These are phyloP conservation scores for Wickerhamomyces bisporus DNA, from an alignment of 805 yeast species.

Conservation along the genomic window DNA sequence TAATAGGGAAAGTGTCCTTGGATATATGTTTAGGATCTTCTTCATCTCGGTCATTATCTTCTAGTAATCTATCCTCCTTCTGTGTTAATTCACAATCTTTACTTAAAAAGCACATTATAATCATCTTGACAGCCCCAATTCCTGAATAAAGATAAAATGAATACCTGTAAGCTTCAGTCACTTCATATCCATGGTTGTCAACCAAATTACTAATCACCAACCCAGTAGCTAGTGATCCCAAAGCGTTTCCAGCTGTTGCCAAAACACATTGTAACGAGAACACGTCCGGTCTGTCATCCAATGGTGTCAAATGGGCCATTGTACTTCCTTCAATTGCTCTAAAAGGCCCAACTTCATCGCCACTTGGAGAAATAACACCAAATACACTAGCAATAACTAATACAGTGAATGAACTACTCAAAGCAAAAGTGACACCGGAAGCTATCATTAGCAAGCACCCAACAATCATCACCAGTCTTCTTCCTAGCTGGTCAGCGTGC, in stretches of 20 bases:
- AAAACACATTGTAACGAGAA: constrained; percentile 71
- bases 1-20: constrained; percentile 34
- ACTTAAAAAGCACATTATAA: constrained; percentile 45
- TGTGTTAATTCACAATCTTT: constrained; percentile 43
- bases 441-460: constrained; percentile 66
- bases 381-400: constrained; percentile 67
- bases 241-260: constrained; percentile 67
- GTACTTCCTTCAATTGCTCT: constrained; percentile 81
- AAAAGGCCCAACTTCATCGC: constrained; percentile 90
- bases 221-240: constrained; percentile 68
- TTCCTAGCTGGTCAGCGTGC: constrained; percentile 69
- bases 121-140: constrained; percentile 48
- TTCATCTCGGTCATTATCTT: constrained; percentile 3
- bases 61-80: neutral
- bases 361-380: constrained; percentile 86
- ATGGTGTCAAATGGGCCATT: constrained; percentile 72
- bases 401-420: constrained; percentile 44
- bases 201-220: constrained; percentile 41
- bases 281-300: constrained; percentile 58
- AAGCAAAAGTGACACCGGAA: constrained; percentile 65
- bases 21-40: constrained; percentile 24
- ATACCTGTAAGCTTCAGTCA: constrained; percentile 45
- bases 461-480: constrained; percentile 54
- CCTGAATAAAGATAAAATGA: constrained; percentile 53
- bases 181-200: constrained; percentile 29